Conservation (phyloP, 805 yeast species). For the Cyberlindnera japonica region DNA sequence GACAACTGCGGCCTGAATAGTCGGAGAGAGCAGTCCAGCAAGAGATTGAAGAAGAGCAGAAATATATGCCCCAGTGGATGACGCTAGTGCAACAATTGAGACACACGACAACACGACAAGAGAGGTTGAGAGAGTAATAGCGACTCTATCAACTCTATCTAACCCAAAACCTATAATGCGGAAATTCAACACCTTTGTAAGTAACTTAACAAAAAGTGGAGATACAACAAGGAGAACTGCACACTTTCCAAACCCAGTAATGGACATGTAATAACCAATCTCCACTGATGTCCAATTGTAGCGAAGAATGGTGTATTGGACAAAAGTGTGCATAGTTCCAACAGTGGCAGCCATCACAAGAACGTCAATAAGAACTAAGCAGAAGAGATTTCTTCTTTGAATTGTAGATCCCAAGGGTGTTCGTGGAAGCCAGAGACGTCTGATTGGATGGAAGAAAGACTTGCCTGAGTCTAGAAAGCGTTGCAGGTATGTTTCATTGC, state of each 20-base stretch:
- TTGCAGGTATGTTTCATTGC: not conserved
- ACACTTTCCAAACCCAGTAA: constrained; percentile 24
- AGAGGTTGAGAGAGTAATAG: constrained; percentile 1
- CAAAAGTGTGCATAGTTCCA: constrained; percentile 20
- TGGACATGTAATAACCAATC: constrained; percentile 26
- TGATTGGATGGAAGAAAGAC: constrained; percentile 19
- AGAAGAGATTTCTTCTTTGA: constrained; percentile 21
- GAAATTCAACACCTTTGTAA: not conserved
- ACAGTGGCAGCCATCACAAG: constrained; percentile 24
- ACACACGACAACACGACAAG: constrained; percentile 9
- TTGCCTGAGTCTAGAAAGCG: not conserved
- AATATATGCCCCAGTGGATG: constrained; percentile 10
- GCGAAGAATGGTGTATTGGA: constrained; percentile 20
- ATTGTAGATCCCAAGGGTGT: constrained; percentile 12
- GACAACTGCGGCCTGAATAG: constrained; percentile 18
- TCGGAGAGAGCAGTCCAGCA: constrained; percentile 22
- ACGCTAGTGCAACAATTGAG: not conserved
- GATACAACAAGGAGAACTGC: constrained; percentile 17
- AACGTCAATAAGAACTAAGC: constrained; percentile 20
- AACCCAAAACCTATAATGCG: not conserved
- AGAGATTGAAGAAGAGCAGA: constrained; percentile 19
- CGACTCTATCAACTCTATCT: constrained; percentile 5
- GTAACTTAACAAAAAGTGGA: constrained; percentile 6
- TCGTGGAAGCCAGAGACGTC: constrained; percentile 21
- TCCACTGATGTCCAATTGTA: constrained; percentile 26